Evolutionary conservation across 352 stramenopile genomes (phyloP).

Genomic region (Globisporangium paddicum): DNA sequence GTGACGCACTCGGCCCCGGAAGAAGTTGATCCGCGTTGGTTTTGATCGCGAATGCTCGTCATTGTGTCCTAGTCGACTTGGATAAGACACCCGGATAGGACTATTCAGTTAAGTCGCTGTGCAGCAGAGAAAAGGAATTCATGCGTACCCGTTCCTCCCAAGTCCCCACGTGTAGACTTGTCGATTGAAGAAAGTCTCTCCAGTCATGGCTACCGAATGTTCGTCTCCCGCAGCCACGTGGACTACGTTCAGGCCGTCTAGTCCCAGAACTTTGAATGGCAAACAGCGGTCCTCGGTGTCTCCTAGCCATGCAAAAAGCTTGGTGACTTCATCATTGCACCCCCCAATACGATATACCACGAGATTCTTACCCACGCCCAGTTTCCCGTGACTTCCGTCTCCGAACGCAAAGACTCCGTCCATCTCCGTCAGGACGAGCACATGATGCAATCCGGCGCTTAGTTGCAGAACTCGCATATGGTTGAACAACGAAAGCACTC

Average conservation of each 20-base stretch:
- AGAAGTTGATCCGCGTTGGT: constrained; percentile 65
- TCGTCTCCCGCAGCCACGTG: constrained; percentile 59
- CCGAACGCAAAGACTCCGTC: constrained; percentile 72
- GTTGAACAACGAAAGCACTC: constrained; percentile 54
- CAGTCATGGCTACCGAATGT: constrained; percentile 59
- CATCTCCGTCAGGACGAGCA: constrained; percentile 64
- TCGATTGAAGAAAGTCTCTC: constrained; percentile 58
- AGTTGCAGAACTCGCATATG: constrained; percentile 45
- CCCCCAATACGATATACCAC: neutral
- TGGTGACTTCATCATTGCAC: neutral
- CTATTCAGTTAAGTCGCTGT: too few relatives aligned
- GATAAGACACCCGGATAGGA: too few relatives aligned
- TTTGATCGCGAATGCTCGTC: constrained; percentile 47
- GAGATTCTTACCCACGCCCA: constrained; percentile 42
- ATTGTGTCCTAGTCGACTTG: constrained; percentile 63
- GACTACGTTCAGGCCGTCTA: constrained; percentile 55
- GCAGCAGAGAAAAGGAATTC: neutral
- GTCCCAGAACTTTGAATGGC: constrained; percentile 30
- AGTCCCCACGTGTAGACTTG: constrained; percentile 82
- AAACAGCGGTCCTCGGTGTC: constrained; percentile 30
- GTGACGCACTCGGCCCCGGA: constrained; percentile 43
- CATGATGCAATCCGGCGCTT: constrained; percentile 50
- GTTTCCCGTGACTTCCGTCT: constrained; percentile 51
- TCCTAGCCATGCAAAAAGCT: constrained; percentile 25
- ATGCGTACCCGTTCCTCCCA: constrained; percentile 51